Percentiles rank a stretch among this genome's conserved stretches.
phyloP scores from a whole-genome alignment of 139 green algal genomes.

The Tetradesmus obliquus region DNA sequence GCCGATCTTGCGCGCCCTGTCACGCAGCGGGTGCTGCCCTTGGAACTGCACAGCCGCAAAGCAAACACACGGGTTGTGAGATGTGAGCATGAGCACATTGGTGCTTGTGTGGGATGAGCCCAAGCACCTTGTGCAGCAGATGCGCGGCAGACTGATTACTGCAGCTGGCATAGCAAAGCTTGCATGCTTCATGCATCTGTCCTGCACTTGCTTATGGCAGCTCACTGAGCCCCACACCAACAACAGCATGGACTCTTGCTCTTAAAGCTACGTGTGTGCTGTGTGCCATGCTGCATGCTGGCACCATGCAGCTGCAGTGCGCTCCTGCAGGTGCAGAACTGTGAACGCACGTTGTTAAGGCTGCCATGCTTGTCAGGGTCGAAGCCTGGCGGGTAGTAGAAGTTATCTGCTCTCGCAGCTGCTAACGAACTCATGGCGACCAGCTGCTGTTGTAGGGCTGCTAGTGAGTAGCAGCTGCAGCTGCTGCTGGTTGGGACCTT shows the following conservation, averaged over 20 bases:
- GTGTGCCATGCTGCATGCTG: not conserved
- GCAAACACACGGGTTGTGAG: not conserved
- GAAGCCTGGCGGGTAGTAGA: conserved; percentile 92
- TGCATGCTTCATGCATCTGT: too few species aligned
- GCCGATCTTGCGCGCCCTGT: conserved; percentile 87
- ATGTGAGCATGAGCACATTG: too few species aligned
- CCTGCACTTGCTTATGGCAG: too few species aligned
- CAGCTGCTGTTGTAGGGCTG: not conserved
- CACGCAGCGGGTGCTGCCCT: conserved; percentile 85
- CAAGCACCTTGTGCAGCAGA: too few species aligned
- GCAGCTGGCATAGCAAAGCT: too few species aligned
- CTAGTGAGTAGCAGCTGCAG: not conserved
- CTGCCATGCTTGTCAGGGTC: conserved; percentile 84
- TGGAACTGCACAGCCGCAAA: conserved; percentile 61
- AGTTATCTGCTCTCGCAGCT: conserved; percentile 92
- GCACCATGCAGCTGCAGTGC: not conserved
- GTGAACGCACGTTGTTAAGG: conserved; percentile 76
- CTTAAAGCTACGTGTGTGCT: not conserved
- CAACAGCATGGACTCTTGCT: too few species aligned
- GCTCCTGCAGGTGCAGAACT: not conserved
- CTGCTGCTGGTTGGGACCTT: not conserved
- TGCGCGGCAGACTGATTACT: too few species aligned
- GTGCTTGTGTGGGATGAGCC: too few species aligned
- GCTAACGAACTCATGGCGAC: conserved; percentile 62
- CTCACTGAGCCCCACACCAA: too few species aligned